phyloP scores from a whole-genome alignment of 78 protist genomes.

The Chrysochromulina parva region DNA sequence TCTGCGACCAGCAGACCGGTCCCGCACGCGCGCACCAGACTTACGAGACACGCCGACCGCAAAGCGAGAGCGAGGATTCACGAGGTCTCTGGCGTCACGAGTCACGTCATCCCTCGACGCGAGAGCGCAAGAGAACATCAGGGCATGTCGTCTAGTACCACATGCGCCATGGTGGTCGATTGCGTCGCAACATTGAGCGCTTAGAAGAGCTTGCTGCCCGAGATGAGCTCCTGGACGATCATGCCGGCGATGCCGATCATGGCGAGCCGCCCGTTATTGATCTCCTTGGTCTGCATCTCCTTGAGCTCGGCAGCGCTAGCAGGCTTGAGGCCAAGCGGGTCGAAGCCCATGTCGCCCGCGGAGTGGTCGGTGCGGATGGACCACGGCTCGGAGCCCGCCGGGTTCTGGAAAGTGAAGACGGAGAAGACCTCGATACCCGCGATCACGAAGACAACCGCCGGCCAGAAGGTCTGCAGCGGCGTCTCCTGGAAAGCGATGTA shows the following conservation, averaged over 20 bases:
- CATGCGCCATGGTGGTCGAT: no score
- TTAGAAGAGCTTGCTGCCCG: neutral
- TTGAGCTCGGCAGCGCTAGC: neutral
- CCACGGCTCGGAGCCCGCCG: neutral
- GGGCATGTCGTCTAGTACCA: no score
- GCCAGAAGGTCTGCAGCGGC: slow-evolving; percentile 26
- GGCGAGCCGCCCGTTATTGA: neutral
- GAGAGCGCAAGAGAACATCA: no score
- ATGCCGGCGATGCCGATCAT: neutral
- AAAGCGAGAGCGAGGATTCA: no score
- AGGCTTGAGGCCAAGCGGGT: neutral
- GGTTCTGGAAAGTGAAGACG: neutral
- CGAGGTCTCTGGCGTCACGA: no score
- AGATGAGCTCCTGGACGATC: neutral
- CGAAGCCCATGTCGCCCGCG: neutral
- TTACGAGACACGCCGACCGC: no score
- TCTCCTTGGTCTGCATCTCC: neutral
- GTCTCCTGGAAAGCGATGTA: slow-evolving; percentile 2
- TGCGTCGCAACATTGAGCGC: no score
- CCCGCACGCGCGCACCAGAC: no score
- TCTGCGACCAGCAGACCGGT: no score
- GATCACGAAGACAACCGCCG: neutral
- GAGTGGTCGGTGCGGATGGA: neutral
- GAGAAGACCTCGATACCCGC: neutral
- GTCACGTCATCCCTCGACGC: no score